Evolutionary conservation across 306 rosid species (phyloP).

Genomic region (Prunus armeniaca): DNA sequence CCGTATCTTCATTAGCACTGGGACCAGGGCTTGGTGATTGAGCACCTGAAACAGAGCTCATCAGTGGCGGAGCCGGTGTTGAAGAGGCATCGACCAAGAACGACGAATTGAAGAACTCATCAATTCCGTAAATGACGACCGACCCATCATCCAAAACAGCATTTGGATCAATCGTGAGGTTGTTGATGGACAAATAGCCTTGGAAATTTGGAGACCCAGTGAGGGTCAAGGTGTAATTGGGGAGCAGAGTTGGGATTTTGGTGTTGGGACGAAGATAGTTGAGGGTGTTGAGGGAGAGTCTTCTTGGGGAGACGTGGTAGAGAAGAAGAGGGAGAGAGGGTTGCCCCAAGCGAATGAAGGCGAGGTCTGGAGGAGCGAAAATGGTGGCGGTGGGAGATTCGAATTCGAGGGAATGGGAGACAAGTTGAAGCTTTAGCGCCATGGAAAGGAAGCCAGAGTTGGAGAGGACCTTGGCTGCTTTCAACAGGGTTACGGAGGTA

Average conservation of each 20-base stretch:
- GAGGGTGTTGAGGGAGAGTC: slow-evolving; percentile 39
- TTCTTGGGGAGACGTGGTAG: slow-evolving; percentile 35
- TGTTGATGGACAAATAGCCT: slow-evolving; percentile 36
- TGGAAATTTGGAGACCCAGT: slow-evolving; percentile 34
- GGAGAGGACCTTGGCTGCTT: slow-evolving; percentile 23
- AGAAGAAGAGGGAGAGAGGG: slow-evolving; percentile 32
- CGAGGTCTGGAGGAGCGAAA: slow-evolving; percentile 35
- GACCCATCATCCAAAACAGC: slow-evolving; percentile 51
- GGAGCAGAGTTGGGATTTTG: slow-evolving; percentile 56
- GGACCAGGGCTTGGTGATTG: background rate
- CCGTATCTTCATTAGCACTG: background rate
- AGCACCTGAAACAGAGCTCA: background rate
- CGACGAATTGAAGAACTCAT: slow-evolving; percentile 38
- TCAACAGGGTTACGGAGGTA: slow-evolving; percentile 9
- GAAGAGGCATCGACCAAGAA: background rate
- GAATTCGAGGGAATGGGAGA: slow-evolving; percentile 14
- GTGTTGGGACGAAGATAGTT: slow-evolving; percentile 49
- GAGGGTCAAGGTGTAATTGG: slow-evolving; percentile 43
- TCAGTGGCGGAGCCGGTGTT: background rate
- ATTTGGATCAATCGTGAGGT: slow-evolving; percentile 24
- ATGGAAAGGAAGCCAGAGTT: slow-evolving; percentile 40
- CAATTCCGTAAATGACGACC: slow-evolving; percentile 46
- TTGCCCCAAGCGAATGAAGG: slow-evolving; percentile 33
- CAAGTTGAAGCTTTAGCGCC: slow-evolving; percentile 40
- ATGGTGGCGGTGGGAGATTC: slow-evolving; percentile 37